Evolutionary conservation across 2,329 filamentous ascomycete species (phyloP).

Genomic region (Talaromyces sp.): DNA sequence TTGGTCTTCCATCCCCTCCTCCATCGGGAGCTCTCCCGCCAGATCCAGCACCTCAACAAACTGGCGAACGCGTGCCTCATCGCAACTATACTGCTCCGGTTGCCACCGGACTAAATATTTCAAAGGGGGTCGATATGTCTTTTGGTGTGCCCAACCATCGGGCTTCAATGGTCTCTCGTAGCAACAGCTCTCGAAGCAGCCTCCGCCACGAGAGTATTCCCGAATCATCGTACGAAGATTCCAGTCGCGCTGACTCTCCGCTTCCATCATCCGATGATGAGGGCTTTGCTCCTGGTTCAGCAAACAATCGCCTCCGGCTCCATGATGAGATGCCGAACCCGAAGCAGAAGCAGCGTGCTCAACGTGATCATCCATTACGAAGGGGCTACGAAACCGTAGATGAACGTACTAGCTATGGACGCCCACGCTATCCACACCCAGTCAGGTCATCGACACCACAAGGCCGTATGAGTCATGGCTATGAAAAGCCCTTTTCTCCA

Average conservation of each 20-base stretch:
- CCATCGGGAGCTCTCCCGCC: constrained; percentile 29
- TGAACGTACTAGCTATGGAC: constrained; percentile 10
- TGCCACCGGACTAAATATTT: background rate
- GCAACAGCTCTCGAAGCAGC: constrained; percentile 29
- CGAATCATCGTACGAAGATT: constrained; percentile 15
- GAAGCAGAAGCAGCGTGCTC: constrained; percentile 12
- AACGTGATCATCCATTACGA: constrained; percentile 10
- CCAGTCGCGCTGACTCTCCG: constrained; percentile 33
- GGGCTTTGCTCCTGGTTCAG: constrained; percentile 24
- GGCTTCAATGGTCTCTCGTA: constrained; percentile 22
- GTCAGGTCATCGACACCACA: constrained; percentile 28
- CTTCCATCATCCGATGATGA: constrained; percentile 47
- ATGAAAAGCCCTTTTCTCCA: constrained; percentile 27
- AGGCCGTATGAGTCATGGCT: constrained; percentile 18
- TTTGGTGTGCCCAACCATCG: constrained; percentile 15
- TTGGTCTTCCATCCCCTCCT: constrained; percentile 31
- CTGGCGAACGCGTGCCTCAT: constrained; percentile 10
- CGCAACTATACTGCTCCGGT: constrained; percentile 24
- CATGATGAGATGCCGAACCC: constrained; percentile 3
- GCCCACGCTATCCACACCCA: constrained; percentile 13
- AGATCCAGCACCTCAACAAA: constrained; percentile 20
- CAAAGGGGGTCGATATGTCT: constrained; percentile 12
- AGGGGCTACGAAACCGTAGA: constrained; percentile 16
- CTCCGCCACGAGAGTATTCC: constrained; percentile 23
- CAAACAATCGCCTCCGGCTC: constrained; percentile 11